phyloP scores from a whole-genome alignment of 2,329 filamentous ascomycete species.

The Madurella fahalii region DNA sequence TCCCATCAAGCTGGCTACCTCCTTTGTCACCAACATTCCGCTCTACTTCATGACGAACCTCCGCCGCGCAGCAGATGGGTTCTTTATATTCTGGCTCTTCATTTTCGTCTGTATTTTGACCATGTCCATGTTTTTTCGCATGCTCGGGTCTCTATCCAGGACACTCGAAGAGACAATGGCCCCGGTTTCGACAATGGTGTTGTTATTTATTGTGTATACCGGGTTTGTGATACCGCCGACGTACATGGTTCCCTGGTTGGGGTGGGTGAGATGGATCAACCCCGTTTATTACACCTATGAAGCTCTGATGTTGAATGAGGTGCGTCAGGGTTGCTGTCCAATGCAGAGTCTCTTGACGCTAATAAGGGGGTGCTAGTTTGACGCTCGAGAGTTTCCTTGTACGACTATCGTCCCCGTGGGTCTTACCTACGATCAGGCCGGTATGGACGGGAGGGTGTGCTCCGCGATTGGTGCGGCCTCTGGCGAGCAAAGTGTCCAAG shows the following conservation, averaged over 20 bases:
- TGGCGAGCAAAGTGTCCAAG: too few species aligned
- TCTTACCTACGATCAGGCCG: too few species aligned
- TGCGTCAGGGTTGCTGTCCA: constrained; percentile 12
- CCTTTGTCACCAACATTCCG: constrained; percentile 52
- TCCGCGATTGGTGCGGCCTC: too few species aligned
- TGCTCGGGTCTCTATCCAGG: constrained; percentile 45
- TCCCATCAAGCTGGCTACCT: constrained; percentile 17
- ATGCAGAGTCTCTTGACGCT: too few species aligned
- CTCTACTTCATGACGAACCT: constrained; percentile 65
- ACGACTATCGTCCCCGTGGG: too few species aligned
- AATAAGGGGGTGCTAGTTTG: too few species aligned
- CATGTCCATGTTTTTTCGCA: constrained; percentile 50
- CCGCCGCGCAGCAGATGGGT: constrained; percentile 48
- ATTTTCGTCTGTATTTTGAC: constrained; percentile 44
- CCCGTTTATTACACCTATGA: constrained; percentile 52
- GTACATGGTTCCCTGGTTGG: constrained; percentile 45
- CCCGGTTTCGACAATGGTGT: constrained; percentile 47
- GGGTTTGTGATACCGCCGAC: constrained; percentile 45
- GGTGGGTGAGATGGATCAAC: constrained; percentile 48
- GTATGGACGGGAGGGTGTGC: too few species aligned
- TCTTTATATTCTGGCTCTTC: constrained; percentile 52
- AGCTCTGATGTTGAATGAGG: constrained; percentile 38
- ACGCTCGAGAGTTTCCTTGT: too few species aligned
- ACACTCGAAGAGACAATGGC: constrained; percentile 51
- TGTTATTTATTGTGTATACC: constrained; percentile 54